Evolutionary conservation across 1,139 yeast genomes (phyloP), one percentile per base, ranked within the genome.

Genomic region (Saccharomycopsis hybrid): DNA sequence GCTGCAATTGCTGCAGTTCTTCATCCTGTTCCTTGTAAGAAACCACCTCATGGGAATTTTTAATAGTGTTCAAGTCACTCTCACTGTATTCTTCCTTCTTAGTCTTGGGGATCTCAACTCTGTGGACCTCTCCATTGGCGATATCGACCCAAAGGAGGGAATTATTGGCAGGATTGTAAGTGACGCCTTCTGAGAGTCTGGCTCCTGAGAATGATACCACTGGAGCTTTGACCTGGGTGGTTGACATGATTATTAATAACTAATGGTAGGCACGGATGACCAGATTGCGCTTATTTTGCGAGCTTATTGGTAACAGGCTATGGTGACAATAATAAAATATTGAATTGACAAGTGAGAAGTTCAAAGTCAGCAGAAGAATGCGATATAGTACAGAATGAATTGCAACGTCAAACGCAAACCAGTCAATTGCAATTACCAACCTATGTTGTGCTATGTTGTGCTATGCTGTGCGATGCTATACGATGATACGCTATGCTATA

Each of bases 111-210:
- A 66, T 56, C 5, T 57, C 57, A 2, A 72, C 70, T 43, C 83
- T 66, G 59, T 80, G 84, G 18, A 82, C 70, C 55, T 77, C 74
- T 1, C 80, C 87, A 28, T 65, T 67, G 48, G 74, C 74, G 56
- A 84, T 82, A 60, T 85, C 92, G 2, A 83, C 79, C 89, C 92
- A 85, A 41, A 80, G 63, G 25, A 84, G 64, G 0, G 83, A 67
- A 58, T 79, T 71, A 58, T 78, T 79, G 45, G 74, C 66, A 2
- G 72, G 71, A 57, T 82, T 78, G 62, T 80, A 83, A 1, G 85
- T 77, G 56, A 82, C 66, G 3, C 92, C 90, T 62, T 85, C 94
- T 4, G 81, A 68, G 8, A 84, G 37, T 29, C 83, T 61, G 8
- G 81, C 79, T 42, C 82, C 73, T 49, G 57, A 55, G 7, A 33